These are phyloP conservation scores for Casuarina equisetifolia DNA, from an alignment of 306 rosid genomes.

Conservation along the genomic window DNA sequence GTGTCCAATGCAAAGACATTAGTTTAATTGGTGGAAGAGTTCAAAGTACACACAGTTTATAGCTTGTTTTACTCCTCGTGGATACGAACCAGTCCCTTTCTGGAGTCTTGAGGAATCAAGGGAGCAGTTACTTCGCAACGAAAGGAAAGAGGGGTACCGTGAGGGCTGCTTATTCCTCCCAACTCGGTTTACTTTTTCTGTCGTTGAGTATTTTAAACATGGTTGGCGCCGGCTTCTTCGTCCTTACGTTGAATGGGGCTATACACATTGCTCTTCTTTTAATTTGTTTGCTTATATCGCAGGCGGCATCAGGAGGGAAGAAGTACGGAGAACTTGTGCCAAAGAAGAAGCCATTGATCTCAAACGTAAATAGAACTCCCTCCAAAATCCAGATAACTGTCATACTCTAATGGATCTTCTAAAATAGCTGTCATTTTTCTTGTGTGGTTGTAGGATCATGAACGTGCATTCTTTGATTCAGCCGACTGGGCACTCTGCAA, in stretches of 20 bases:
- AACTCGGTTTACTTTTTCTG: no score
- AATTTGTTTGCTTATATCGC: constrained; percentile 1
- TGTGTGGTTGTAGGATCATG: constrained; percentile 49
- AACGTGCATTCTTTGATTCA: constrained; percentile 94
- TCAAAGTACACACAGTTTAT: background rate
- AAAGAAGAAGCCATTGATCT: constrained; percentile 90
- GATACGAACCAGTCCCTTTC: no score
- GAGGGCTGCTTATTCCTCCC: no score
- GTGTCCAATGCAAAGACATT: no score
- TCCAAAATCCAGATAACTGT: background rate
- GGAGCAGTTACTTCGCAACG: background rate
- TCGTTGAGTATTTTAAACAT: no score
- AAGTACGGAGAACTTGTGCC: constrained; percentile 86
- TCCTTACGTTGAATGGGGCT: no score
- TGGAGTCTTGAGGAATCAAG: background rate
- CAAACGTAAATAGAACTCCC: constrained; percentile 53
- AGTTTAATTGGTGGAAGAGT: background rate
- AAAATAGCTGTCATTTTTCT: background rate
- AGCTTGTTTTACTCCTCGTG: no score
- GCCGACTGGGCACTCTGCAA: constrained; percentile 98
- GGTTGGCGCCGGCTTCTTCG: no score
- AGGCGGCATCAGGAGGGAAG: constrained; percentile 47
- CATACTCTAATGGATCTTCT: background rate
- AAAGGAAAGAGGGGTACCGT: background rate
- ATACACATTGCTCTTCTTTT: no score